Evolutionary conservation across 2,329 filamentous ascomycete genomes (phyloP), one percentile per base, ranked within the genome.

Genomic region (Neonectria sp.): DNA sequence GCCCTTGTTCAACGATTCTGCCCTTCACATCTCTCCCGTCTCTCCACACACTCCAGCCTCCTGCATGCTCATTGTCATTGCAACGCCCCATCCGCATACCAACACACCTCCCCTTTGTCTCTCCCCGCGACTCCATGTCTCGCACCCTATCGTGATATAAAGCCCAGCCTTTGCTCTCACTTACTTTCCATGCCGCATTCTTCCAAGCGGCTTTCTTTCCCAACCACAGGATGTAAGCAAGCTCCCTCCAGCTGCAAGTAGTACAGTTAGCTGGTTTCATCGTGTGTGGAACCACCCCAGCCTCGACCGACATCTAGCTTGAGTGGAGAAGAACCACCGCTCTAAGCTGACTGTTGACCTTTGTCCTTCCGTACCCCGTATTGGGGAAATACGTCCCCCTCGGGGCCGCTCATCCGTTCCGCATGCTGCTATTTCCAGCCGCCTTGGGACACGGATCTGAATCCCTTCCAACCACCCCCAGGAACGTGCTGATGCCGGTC

Each of bases 71-170:
- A 55, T 60, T 40, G 31, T 53, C 55, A 27, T 60, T 43, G 43
- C 51, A 59, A 55, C 43, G 49, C 31, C 55, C 62, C 62, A 31
- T 49, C 31, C 4, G 13, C 53, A 60, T 65, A 55, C 62, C 62
- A 43, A 37, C 27, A 21, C 24, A 33, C 35, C 9, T 4, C 25
- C 15, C 40, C 29, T 49, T 29, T 58, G 55, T 49, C 55, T 58
- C 55, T 46, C 21, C 37, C 29, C 17, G 21, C 21, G 62, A 55
- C 55, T 24, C 29, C 62, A 59, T 59, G 48, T 49, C 55, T 29
- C 55, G 27, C 31, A n/a, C 37, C 37, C 15, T 12, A 35, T 53
- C 27, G 58, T 48, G 15, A 40, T 40, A 40, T 8, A 40, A 40
- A 40, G 40, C 40, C 17, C 40, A 62, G 59, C 51, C 59, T 55